Percentiles rank a stretch among this genome's conserved stretches.
Evolutionary conservation across 257 asterid species (phyloP).

Genomic region (Gynochthodes officinalis): DNA sequence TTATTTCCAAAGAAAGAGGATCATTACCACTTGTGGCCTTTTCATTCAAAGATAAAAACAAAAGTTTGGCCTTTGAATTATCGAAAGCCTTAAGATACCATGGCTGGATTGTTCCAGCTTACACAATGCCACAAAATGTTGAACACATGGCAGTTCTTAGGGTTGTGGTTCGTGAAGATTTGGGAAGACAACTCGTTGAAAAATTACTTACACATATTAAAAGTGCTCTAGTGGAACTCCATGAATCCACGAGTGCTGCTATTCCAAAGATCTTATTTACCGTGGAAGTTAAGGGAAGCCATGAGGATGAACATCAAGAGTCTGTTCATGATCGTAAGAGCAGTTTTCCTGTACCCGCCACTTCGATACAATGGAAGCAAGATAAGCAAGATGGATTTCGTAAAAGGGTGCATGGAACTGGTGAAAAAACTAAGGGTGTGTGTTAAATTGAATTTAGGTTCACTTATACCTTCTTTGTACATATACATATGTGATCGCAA

Average conservation of each 20-base stretch:
- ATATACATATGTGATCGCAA: too few species aligned
- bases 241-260: neutral
- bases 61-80: conserved; percentile 8
- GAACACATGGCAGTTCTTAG: conserved; percentile 11
- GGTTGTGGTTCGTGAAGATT: conserved; percentile 13
- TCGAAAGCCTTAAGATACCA: conserved; percentile 2
- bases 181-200: conserved; percentile 8
- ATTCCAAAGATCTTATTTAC: neutral
- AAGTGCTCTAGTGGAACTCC: neutral
- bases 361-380: neutral
- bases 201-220: neutral
- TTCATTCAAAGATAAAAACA: conserved; percentile 10
- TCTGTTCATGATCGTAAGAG: neutral
- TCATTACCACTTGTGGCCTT: conserved; percentile 15
- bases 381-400: neutral
- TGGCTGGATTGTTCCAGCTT: conserved; percentile 18
- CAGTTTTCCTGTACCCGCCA: neutral
- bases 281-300: neutral
- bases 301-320: neutral
- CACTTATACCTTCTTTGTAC: neutral
- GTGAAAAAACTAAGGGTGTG: neutral
- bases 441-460: neutral
- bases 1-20: conserved; percentile 11
- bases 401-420: neutral
- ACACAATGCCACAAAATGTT: conserved; percentile 15